Base-by-base conservation (phyloP, 2,329 filamentous ascomycete species). In the Colletotrichum noveboracense region DNA sequence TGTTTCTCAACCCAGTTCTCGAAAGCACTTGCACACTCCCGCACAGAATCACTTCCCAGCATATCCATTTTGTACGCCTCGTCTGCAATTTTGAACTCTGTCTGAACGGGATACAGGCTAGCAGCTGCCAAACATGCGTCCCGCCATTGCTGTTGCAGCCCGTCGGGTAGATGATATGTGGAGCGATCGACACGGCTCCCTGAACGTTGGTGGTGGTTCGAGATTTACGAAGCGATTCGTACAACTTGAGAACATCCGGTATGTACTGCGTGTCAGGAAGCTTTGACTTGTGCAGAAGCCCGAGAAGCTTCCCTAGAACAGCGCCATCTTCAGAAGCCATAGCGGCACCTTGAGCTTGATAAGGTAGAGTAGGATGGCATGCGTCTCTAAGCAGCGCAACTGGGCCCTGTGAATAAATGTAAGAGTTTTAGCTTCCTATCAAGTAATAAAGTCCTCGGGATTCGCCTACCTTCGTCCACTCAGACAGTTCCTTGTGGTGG, bases 241-340 rank as follows among this genome's bases (percentile, higher is more conserved):
- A 66, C 21, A 48, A 24, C 18, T 48, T 18, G 16, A 66, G 34
- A 30, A 66, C 13, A 14, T 66, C 62, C 14, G 34, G 26, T 21
- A 32, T 13, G 18, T 24, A 32, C 16, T 32, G 26, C 10, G 4
- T n/a, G 16, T 34, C 18, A 14, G 28, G 26, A 12, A 13, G 58
- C 32, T 66, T 66, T 16, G 30, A 43, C 18, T 52, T 38, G 32
- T 30, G 38, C 18, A 43, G 32, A 34, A 66, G 62, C 12, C 61
- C 61, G 36, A 48, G 91, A 26, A 81, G 77, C 2, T 72, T 74
- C 18, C 77, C 78, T 12, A 80, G 66, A 5, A 79, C 48, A 24
- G 78, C 74, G 5, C 74, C 79, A 36, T 81, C 79, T 48, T 80
- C 79, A 48, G 78, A 74, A 21, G 75, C 77, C 70, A 77, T 77